Base-by-base conservation (phyloP, 164 flowering plant species). In the Echeveria elegans region DNA sequence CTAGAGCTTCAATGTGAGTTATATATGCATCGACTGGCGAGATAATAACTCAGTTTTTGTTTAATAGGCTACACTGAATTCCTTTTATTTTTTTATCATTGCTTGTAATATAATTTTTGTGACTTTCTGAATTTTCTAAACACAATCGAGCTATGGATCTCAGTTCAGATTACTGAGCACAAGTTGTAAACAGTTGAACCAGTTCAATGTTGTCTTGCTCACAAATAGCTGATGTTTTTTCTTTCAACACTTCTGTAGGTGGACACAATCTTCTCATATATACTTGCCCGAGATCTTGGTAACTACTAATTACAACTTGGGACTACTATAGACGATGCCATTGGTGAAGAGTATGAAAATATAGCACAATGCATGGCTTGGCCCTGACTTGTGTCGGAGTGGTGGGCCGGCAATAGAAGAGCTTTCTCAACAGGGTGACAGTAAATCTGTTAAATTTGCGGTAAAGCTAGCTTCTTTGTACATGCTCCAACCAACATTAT, bases 281-380 rank as follows among this genome's bases (percentile, higher is more conserved):
- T 93, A 75, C 89, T 93, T 78, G 98, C 98, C 24, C 88, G 82
- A 71, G 88, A 85, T 75, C 89, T 93, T 73, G 98, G 98, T 53
- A 85, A 89, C 16, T 93, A 93, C 16, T 93, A 93, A 70, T 68
- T 85, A 66, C 98, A 93, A 78, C 94, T 93, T 76, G 98, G 98
- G 59, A 93, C 98, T 60, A 87, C 98, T 62, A 86, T 93, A 77
- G 97, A 93, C 77, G 98, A 93, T 83, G 98, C 98, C 37, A 89
- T 93, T 75, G 98, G 98, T 67, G 98, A 93, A 77, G 98, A 97
- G 65, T 94, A 86, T 82, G 98, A 94, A 75, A 93, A 94, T 80
- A 85, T 85, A 21, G 98, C 98, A 69, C 89, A 91, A 76, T n/a
- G n/a, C n/a, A n/a, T 94, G 96, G 97, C 97, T 94, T 76, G 97